Evolutionary conservation across 225 moss, liverwort and hornwort genomes (phyloP).

Genomic region (Pseudoscleropodium purum): DNA sequence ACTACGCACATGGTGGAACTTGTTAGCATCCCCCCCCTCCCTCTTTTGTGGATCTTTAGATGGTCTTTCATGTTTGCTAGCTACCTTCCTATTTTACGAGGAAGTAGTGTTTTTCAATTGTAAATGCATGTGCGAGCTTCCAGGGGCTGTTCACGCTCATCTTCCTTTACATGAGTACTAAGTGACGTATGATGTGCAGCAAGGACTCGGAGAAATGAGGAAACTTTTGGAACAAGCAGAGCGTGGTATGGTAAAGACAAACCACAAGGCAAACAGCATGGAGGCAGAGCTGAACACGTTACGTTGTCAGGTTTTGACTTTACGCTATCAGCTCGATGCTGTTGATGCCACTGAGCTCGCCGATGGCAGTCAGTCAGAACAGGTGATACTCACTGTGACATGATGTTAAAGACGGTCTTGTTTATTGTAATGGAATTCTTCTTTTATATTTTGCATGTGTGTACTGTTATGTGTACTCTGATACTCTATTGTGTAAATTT

Average conservation of each 20-base stretch:
- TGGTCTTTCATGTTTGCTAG: not conserved
- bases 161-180: not conserved
- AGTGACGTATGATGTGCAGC: slow-evolving; percentile 22
- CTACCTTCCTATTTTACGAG: not conserved
- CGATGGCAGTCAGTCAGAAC: slow-evolving; percentile 26
- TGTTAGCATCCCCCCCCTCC: not conserved
- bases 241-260: slow-evolving; percentile 37
- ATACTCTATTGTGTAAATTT: not conserved
- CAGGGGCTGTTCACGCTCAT: not conserved
- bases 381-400: slow-evolving; percentile 9
- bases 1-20: not conserved
- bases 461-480: not conserved
- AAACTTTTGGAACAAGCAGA: slow-evolving; percentile 50
- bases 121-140: not conserved
- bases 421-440: not conserved
- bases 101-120: not conserved
- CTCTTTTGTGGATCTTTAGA: not conserved
- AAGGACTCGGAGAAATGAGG: slow-evolving; percentile 57
- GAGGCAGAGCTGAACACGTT: slow-evolving; percentile 54
- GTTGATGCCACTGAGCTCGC: slow-evolving; percentile 43
- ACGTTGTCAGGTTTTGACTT: slow-evolving; percentile 54
- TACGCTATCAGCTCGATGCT: slow-evolving; percentile 66
- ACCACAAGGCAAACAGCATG: slow-evolving; percentile 41
- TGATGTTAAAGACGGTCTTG: not conserved
- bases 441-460: not conserved